Evolutionary conservation across 108 stramenopile genomes (phyloP).

Genomic region (Stephanodiscus minutulus): DNA sequence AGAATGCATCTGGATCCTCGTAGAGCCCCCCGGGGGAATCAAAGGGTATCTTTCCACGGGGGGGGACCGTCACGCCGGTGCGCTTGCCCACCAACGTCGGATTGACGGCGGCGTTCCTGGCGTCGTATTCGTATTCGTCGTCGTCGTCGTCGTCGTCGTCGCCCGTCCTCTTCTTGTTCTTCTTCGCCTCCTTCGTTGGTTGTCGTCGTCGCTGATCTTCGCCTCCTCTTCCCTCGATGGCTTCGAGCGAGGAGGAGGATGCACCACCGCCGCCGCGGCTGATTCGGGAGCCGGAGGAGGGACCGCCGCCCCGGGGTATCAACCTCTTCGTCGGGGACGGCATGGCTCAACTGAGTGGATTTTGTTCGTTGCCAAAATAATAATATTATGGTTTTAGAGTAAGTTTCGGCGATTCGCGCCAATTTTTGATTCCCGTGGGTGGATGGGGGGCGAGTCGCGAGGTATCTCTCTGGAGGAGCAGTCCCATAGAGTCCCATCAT

Average conservation of each 20-base stretch:
- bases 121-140: no score
- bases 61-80: slow-evolving; percentile 35
- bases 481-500: no score
- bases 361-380: background rate
- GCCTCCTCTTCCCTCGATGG: background rate
- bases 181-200: background rate
- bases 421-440: no score
- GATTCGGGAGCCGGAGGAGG: background rate
- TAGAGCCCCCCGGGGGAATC: slow-evolving; percentile 21
- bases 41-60: slow-evolving; percentile 23
- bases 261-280: background rate
- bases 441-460: no score
- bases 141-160: background rate
- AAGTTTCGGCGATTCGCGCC: no score
- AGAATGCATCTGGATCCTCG: slow-evolving; percentile 52
- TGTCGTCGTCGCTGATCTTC: background rate
- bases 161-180: no score
- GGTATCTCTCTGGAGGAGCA: no score
- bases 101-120: background rate
- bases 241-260: background rate
- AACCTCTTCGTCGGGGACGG: slow-evolving; percentile 3
- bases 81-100: slow-evolving; percentile 18
- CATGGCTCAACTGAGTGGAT: no score
- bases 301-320: background rate
- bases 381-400: no score